Percentiles rank a stretch among this genome's conserved stretches.
Evolutionary conservation across 2,329 filamentous ascomycete species (phyloP).

Genomic region (Aspergillus sp.): DNA sequence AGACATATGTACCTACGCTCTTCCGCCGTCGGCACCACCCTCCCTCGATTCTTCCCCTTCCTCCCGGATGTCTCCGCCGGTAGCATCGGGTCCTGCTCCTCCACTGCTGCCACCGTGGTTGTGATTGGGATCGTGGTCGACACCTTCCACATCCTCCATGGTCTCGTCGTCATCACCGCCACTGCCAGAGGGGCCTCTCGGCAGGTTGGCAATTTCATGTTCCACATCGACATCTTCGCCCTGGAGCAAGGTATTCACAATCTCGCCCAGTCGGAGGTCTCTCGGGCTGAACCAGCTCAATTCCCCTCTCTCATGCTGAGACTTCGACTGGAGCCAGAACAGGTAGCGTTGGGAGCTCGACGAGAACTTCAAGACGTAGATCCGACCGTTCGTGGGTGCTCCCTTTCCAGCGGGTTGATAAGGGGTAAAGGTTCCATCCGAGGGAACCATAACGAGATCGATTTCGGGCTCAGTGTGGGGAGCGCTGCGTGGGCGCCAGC

Average conservation of each 20-base stretch:
- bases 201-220: conserved; percentile 66
- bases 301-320: conserved; percentile 70
- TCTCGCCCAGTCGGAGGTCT: conserved; percentile 82
- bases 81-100: conserved; percentile 81
- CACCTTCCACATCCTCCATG: conserved; percentile 73
- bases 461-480: conserved; percentile 72
- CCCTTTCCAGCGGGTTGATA: conserved; percentile 69
- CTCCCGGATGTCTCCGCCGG: conserved; percentile 85
- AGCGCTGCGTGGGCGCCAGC: conserved; percentile 82
- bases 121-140: conserved; percentile 57
- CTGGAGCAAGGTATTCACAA: conserved; percentile 80
- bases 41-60: conserved; percentile 87
- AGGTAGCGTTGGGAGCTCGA: conserved; percentile 89
- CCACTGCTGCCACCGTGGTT: conserved; percentile 65
- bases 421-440: conserved; percentile 81
- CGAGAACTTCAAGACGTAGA: conserved; percentile 90
- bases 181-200: conserved; percentile 40
- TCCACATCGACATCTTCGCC: conserved; percentile 84
- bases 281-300: conserved; percentile 78
- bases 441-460: conserved; percentile 90
- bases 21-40: conserved; percentile 91
- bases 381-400: conserved; percentile 72
- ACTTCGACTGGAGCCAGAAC: conserved; percentile 95
- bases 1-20: conserved; percentile 90
- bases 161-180: conserved; percentile 68